Evolutionary conservation across 169 alveolate species (phyloP), one percentile per base, ranked within the genome.

Genomic region (Eimeria zaria): DNA sequence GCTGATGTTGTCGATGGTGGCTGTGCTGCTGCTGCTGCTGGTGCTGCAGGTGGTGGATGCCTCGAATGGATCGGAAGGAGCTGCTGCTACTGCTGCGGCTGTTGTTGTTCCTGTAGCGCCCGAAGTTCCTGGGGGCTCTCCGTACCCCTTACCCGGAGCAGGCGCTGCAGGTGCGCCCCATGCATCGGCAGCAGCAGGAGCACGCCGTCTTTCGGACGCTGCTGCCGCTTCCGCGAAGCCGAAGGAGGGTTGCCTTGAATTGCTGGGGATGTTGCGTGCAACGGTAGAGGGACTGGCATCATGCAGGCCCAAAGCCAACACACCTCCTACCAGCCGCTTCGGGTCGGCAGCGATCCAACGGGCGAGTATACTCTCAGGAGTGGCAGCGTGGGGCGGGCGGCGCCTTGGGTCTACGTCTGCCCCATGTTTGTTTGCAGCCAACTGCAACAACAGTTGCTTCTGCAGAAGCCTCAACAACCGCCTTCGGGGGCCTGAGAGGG

Each of bases 311-410:
- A 84, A 33, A 3, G 78, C 41, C 36, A 55, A 44, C 55, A 84
- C 62, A 11, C 91, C 91, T 14, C 80, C 36, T 18, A 62, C 16
- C 60, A 58, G 55, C 46, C 91, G 76, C 78, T 55, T 84, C 51
- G 76, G 78, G 1, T 84, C 76, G 39, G 78, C 78, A 33, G 76
- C 24, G 58, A 84, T 62, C 78, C 91, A 84, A 46, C 91, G 78
- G 39, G 91, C 91, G 30, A 84, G 91, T 33, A 84, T 83, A 44
- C 91, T 83, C 91, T 83, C 91, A 9, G 91, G 91, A 51, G 91
- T 84, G 30, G 78, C 76, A 36, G 91, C 91, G 91, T 58, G 78
- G 58, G 78, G 91, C 48, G 78, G 91, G 20, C 78, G 91, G 39
- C 91, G 78, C 55, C 78, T 33, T 27, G 91, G 91, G 78, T 84